Percentiles rank a stretch among this genome's conserved stretches.
Evolutionary conservation across 1,284 basidiomycete species (phyloP).

Genomic region (Papiliotrema fonsecae): DNA sequence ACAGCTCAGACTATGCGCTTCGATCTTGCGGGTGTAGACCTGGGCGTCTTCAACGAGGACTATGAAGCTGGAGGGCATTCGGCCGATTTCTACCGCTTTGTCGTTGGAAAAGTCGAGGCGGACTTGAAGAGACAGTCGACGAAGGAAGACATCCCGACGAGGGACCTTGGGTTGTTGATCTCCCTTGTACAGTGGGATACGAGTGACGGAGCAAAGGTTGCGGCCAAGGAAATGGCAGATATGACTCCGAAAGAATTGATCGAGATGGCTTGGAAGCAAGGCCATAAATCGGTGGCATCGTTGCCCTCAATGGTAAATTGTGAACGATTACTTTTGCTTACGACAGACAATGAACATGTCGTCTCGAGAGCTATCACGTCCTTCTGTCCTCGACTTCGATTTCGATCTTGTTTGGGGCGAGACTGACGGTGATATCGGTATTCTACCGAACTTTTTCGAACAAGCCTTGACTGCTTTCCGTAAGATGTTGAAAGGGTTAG

Average conservation of each 20-base stretch:
- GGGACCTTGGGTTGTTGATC: constrained; percentile 31
- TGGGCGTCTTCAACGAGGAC: constrained; percentile 39
- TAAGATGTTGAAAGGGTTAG: constrained; percentile 32
- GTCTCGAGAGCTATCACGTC: constrained; percentile 28
- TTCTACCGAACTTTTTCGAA: constrained; percentile 40
- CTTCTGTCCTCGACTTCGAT: constrained; percentile 33
- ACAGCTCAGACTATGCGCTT: constrained; percentile 41
- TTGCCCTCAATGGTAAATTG: constrained; percentile 36
- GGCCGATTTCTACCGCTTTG: constrained; percentile 40
- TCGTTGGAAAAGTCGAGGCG: constrained; percentile 33
- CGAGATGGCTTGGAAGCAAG: constrained; percentile 18
- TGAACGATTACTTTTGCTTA: neutral
- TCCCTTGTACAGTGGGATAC: constrained; percentile 32
- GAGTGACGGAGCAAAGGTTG: constrained; percentile 23
- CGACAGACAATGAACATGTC: constrained; percentile 35
- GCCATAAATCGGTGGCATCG: constrained; percentile 28
- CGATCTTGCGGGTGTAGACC: constrained; percentile 35
- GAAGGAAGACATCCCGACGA: constrained; percentile 17
- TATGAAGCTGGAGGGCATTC: constrained; percentile 22
- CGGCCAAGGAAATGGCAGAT: constrained; percentile 18
- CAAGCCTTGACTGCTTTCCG: constrained; percentile 30
- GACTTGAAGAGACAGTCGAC: constrained; percentile 28
- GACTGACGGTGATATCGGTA: constrained; percentile 37
- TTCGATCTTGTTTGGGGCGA: constrained; percentile 40
- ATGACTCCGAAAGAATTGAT: constrained; percentile 27